Conservation (phyloP, 1,284 basidiomycete genomes). For the Mycosarcoma mackinlayi region DNA sequence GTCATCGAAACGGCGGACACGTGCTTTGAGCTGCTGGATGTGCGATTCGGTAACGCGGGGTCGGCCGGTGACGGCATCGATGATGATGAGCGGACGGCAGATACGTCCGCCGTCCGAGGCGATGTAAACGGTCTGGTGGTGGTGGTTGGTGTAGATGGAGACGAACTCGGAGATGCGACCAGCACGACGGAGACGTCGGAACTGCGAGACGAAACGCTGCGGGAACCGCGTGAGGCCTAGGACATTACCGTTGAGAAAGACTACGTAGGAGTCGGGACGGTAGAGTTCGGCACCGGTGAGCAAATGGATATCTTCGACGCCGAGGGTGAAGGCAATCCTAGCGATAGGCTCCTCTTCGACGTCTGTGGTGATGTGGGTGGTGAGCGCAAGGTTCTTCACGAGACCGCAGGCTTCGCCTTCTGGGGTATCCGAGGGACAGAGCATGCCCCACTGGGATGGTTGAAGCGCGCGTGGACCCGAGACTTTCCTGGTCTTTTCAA, state of each 20-base stretch:
- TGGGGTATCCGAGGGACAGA: slow-evolving; percentile 98
- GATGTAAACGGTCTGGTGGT: slow-evolving; percentile 94
- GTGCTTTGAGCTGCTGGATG: slow-evolving; percentile 82
- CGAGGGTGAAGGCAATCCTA: slow-evolving; percentile 89
- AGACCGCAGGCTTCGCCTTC: slow-evolving; percentile 99
- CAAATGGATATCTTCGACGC: slow-evolving; percentile 94
- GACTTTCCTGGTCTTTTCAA: slow-evolving; percentile 99
- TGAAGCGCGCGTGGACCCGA: slow-evolving; percentile 97
- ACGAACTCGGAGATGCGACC: slow-evolving; percentile 96
- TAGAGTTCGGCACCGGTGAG: slow-evolving; percentile 97
- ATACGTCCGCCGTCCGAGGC: slow-evolving; percentile 98
- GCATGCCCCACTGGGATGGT: slow-evolving; percentile 98
- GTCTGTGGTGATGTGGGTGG: slow-evolving; percentile 99
- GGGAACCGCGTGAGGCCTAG: slow-evolving; percentile 92
- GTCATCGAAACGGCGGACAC: slow-evolving; percentile 87
- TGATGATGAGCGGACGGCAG: slow-evolving; percentile 97
- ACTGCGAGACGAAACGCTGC: slow-evolving; percentile 84
- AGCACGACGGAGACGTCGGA: slow-evolving; percentile 90
- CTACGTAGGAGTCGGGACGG: slow-evolving; percentile 86
- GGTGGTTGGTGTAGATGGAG: slow-evolving; percentile 94
- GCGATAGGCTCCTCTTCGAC: slow-evolving; percentile 96
- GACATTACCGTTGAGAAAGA: slow-evolving; percentile 96
- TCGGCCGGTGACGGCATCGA: slow-evolving; percentile 77
- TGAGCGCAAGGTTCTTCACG: slow-evolving; percentile 97
- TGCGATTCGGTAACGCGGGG: slow-evolving; percentile 85